These are phyloP conservation scores for Magnusiomyces tetraspermus DNA, from an alignment of 1,139 yeast species.

Conservation along the genomic window DNA sequence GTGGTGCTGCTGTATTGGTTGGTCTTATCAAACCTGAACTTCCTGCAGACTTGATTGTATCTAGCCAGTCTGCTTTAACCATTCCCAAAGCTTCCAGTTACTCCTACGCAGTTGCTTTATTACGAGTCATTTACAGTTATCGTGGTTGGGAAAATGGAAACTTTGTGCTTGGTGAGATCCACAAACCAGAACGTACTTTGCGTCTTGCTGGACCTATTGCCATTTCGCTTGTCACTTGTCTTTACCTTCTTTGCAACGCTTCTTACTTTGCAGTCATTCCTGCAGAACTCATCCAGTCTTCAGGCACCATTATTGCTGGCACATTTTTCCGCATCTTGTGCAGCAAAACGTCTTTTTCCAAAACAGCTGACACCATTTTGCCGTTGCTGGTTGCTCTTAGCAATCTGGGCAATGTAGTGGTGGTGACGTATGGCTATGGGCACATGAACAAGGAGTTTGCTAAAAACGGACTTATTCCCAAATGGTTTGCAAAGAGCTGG, in stretches of 20 bases:
- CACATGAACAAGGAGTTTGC: slow-evolving; percentile 66
- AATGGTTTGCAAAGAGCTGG: neutral
- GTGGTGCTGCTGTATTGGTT: slow-evolving; percentile 50
- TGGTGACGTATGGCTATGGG: slow-evolving; percentile 68
- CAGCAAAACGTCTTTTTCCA: slow-evolving; percentile 50
- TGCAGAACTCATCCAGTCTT: slow-evolving; percentile 47
- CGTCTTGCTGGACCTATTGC: slow-evolving; percentile 66
- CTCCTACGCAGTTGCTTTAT: slow-evolving; percentile 41
- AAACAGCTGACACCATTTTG: slow-evolving; percentile 34
- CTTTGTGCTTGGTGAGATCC: slow-evolving; percentile 71
- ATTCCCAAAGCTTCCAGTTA: slow-evolving; percentile 13
- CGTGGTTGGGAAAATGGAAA: slow-evolving; percentile 70
- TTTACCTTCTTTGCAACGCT: slow-evolving; percentile 59
- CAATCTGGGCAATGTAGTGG: slow-evolving; percentile 67
- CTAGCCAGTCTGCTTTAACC: neutral
- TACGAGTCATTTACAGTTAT: slow-evolving; percentile 50
- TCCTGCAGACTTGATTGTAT: slow-evolving; percentile 25
- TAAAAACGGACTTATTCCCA: slow-evolving; percentile 59
- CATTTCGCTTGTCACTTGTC: slow-evolving; percentile 45
- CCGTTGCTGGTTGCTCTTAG: slow-evolving; percentile 63
- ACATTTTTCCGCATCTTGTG: slow-evolving; percentile 60
- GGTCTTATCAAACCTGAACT: slow-evolving; percentile 21
- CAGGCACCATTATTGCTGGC: slow-evolving; percentile 70
- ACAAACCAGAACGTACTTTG: slow-evolving; percentile 57
- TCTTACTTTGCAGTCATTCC: slow-evolving; percentile 77